Evolutionary conservation across 768 basidiomycete genomes (phyloP).

Genomic region (Suillus brevipes): DNA sequence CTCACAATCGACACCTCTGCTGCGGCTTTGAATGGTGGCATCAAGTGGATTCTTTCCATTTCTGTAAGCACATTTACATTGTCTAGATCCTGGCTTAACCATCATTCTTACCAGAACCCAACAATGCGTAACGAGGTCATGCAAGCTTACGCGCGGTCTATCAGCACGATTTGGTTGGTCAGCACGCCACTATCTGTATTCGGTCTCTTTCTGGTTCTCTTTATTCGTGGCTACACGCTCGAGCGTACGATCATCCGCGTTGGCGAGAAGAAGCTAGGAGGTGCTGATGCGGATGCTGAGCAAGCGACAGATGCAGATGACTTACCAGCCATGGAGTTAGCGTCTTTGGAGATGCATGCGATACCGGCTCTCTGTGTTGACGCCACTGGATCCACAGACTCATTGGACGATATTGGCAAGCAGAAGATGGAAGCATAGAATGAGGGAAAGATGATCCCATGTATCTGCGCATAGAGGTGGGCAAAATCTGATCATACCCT

Average conservation of each 20-base stretch:
- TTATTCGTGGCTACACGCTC: constrained; percentile 38
- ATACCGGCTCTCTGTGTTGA: not conserved
- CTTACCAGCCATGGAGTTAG: not conserved
- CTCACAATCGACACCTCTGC: constrained; percentile 41
- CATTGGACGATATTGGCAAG: constrained; percentile 3
- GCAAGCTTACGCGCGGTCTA: constrained; percentile 38
- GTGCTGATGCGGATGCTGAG: constrained; percentile 30
- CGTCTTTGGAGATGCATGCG: not conserved
- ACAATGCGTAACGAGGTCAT: constrained; percentile 32
- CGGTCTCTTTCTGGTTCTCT: constrained; percentile 33
- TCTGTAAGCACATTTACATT: constrained; percentile 16
- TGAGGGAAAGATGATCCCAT: not conserved
- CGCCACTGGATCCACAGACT: constrained; percentile 9
- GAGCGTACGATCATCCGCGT: constrained; percentile 26
- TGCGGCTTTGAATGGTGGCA: constrained; percentile 46
- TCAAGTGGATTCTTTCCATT: constrained; percentile 42
- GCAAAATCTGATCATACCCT: not conserved
- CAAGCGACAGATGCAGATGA: not conserved
- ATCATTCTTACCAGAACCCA: constrained; percentile 24
- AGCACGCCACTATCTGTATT: constrained; percentile 32
- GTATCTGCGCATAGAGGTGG: not conserved
- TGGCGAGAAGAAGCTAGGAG: constrained; percentile 20
- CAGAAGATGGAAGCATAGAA: constrained; percentile 5
- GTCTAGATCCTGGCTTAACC: not conserved
- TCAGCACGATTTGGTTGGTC: constrained; percentile 43